A percentile compares a stretch with the other conserved stretches of the same genome.
Conservation (phyloP, 1,139 yeast species). For the Ogataea hybrid region DNA sequence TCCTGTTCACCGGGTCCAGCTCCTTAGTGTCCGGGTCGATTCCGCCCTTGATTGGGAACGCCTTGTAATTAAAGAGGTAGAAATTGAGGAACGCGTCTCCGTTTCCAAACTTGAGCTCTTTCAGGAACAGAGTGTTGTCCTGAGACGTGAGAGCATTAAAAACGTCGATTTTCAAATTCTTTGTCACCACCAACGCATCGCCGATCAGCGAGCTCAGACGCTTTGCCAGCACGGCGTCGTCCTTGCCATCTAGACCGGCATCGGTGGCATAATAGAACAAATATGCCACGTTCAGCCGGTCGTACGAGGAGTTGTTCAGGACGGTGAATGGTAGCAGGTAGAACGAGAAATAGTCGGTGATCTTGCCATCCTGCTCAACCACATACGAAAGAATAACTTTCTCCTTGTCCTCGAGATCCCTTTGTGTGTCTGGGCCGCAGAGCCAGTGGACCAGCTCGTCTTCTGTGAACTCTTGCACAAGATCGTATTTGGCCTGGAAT, state of each 20-base stretch:
- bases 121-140: slow-evolving; percentile 81
- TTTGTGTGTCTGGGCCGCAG: slow-evolving; percentile 42
- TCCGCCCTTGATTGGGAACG: slow-evolving; percentile 82
- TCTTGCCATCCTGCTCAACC: slow-evolving; percentile 60
- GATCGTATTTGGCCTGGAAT: slow-evolving; percentile 69
- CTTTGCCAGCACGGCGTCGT: slow-evolving; percentile 43
- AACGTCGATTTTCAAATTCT: slow-evolving; percentile 70
- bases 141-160: slow-evolving; percentile 90
- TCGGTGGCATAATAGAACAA: slow-evolving; percentile 87
- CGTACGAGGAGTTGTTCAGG: slow-evolving; percentile 62
- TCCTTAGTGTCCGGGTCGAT: slow-evolving; percentile 53
- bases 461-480: slow-evolving; percentile 64
- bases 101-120: slow-evolving; percentile 81
- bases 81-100: slow-evolving; percentile 94
- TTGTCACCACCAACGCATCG: slow-evolving; percentile 79
- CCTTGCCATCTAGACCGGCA: slow-evolving; percentile 37
- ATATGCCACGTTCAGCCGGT: slow-evolving; percentile 81
- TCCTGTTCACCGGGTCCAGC: slow-evolving; percentile 50
- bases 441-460: slow-evolving; percentile 86
- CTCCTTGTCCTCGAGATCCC: slow-evolving; percentile 30
- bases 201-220: slow-evolving; percentile 61
- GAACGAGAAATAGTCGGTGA: slow-evolving; percentile 88
- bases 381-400: slow-evolving; percentile 77
- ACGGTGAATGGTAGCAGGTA: slow-evolving; percentile 88
- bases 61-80: slow-evolving; percentile 85